phyloP scores from a whole-genome alignment of 371 early-diverging fungal species.

The Mucor indicus region DNA sequence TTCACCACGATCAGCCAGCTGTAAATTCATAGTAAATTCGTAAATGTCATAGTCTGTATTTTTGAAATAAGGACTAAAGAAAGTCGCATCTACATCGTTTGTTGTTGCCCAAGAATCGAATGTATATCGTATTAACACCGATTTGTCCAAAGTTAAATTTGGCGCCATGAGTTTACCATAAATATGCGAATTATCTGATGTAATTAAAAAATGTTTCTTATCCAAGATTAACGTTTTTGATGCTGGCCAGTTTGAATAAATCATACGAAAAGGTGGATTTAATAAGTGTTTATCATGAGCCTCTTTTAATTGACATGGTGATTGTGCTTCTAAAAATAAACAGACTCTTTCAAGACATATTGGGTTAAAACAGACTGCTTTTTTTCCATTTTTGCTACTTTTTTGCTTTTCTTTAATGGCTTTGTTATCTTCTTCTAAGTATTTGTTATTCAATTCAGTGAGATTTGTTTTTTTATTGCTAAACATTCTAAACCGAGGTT shows the following conservation, averaged over 20 bases:
- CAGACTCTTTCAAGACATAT: constrained; percentile 50
- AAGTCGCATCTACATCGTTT: constrained; percentile 53
- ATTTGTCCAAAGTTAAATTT: constrained; percentile 72
- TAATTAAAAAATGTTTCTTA: constrained; percentile 9
- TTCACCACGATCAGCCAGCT: constrained; percentile 22
- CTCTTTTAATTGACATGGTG: constrained; percentile 36
- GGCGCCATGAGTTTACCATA: constrained; percentile 60
- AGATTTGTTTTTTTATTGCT: constrained; percentile 16
- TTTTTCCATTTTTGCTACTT: constrained; percentile 1
- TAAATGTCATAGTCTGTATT: constrained; percentile 21
- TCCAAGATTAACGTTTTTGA: constrained; percentile 11
- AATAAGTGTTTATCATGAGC: constrained; percentile 6
- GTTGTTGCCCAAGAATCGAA: constrained; percentile 61
- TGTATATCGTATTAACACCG: constrained; percentile 61
- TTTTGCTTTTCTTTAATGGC: neutral
- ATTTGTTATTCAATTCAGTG: constrained; percentile 1
- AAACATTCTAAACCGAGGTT: constrained; percentile 23
- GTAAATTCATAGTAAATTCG: constrained; percentile 20
- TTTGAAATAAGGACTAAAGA: constrained; percentile 32
- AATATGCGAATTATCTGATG: constrained; percentile 35
- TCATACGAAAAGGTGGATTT: constrained; percentile 12
- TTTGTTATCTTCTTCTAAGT: neutral
- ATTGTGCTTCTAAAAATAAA: constrained; percentile 45
- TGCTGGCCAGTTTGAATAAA: constrained; percentile 16
- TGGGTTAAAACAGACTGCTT: constrained; percentile 51